Evolutionary conservation across 2,329 filamentous ascomycete species (phyloP).

Genomic region (Fusarium pseudonygamai): DNA sequence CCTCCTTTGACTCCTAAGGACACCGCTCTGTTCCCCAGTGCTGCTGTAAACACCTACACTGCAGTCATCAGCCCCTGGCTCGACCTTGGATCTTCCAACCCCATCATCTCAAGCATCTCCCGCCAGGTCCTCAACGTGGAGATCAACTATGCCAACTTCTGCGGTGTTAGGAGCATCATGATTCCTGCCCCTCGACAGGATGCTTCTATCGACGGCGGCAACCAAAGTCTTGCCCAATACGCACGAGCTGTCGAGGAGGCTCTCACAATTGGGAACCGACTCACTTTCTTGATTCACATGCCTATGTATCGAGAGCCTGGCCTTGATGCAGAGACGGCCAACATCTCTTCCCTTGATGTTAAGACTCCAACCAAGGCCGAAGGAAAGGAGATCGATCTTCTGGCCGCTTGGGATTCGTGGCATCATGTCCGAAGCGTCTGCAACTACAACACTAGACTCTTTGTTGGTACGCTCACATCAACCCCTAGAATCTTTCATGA

Average conservation of each 20-base stretch:
- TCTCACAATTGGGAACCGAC: constrained; percentile 75
- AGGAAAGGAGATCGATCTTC: constrained; percentile 69
- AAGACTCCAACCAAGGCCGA: constrained; percentile 46
- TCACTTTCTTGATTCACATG: constrained; percentile 83
- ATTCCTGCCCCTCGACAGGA: constrained; percentile 79
- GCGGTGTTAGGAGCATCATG: constrained; percentile 84
- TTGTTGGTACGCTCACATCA: constrained; percentile 74
- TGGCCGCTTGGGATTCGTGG: constrained; percentile 93
- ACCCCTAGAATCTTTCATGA: not conserved
- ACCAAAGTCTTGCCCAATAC: constrained; percentile 74
- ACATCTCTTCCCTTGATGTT: constrained; percentile 57
- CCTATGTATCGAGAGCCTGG: constrained; percentile 83
- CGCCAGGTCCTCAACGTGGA: constrained; percentile 91
- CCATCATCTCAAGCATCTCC: constrained; percentile 84
- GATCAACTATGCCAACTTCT: constrained; percentile 94
- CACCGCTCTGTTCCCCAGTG: constrained; percentile 75
- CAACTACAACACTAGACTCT: constrained; percentile 83
- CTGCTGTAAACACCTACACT: constrained; percentile 76
- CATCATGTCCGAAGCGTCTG: constrained; percentile 85
- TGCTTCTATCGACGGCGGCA: constrained; percentile 60
- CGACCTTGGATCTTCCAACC: constrained; percentile 84
- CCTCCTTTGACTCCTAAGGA: constrained; percentile 82
- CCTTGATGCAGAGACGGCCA: constrained; percentile 60
- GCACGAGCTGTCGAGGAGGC: constrained; percentile 85
- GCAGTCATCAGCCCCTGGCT: constrained; percentile 92